Percentiles rank a stretch among this genome's conserved stretches.
phyloP scores from a whole-genome alignment of 352 stramenopile species.

The Stramenopiles sp. region DNA sequence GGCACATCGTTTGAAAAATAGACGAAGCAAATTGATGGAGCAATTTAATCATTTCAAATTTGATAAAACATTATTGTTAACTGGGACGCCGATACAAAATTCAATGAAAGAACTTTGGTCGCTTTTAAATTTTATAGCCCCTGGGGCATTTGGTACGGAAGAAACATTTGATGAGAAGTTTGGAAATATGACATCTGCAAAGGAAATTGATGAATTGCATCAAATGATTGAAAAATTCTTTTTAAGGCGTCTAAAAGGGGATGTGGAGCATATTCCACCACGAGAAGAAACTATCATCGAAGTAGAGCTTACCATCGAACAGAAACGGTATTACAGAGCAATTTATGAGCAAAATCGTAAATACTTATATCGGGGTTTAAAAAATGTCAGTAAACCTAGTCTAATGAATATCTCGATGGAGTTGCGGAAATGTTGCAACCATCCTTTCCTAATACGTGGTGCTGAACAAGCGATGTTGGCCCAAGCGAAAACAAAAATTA shows the following conservation, averaged over 20 bases:
- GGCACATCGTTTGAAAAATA: conserved; percentile 95
- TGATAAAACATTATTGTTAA: conserved; percentile 78
- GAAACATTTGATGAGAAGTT: too few relatives aligned
- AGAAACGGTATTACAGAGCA: conserved; percentile 87
- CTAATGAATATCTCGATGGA: conserved; percentile 93
- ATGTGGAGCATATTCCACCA: conserved; percentile 90
- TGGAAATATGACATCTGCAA: too few relatives aligned
- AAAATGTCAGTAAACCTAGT: conserved; percentile 35
- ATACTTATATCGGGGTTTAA: background rate
- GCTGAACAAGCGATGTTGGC: too few relatives aligned
- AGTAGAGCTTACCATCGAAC: conserved; percentile 97
- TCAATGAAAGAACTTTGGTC: background rate
- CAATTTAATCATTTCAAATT: conserved; percentile 75
- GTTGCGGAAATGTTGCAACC: conserved; percentile 88
- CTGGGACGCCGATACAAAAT: conserved; percentile 90
- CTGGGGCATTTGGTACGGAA: too few relatives aligned
- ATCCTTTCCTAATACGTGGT: conserved; percentile 75
- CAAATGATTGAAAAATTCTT: conserved; percentile 91
- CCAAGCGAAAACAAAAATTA: too few relatives aligned
- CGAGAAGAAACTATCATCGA: conserved; percentile 99
- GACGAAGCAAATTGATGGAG: conserved; percentile 82
- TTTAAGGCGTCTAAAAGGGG: conserved; percentile 95
- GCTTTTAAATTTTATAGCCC: background rate
- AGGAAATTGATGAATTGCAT: conserved; percentile 42
- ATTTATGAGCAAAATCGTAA: conserved; percentile 71